Evolutionary conservation across 495 filamentous ascomycete species (phyloP), one percentile per base, ranked within the genome.

Genomic region (Cladorrhinum samala): DNA sequence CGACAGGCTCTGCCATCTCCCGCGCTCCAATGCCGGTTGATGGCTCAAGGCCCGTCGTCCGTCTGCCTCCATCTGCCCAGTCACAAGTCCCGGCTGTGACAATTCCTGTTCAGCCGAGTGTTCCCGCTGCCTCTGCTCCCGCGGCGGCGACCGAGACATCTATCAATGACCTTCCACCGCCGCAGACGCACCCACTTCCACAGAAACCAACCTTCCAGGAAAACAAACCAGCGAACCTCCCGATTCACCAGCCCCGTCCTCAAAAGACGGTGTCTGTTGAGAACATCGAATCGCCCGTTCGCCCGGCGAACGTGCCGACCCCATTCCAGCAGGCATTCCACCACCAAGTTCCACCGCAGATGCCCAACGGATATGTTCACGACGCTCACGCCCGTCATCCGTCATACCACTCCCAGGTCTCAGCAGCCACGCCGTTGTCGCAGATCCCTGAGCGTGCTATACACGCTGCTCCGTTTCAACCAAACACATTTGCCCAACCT

Each of bases 231-330:
- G 84, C 74, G 42, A 76, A 80, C 19, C 83, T 96, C 37, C 87
- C 90, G 5, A 95, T 97, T 87, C 88, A 97, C 62, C 93, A 99
- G 65, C 93, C 93, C 47, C 86, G 89, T 40, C 93, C 93, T 2
- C 91, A 97, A 68, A 96, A 96, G 74, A 74, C 91, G 2, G 86
- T 99, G 23, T 96, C 93, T 21, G 85, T 97, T 51, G 89, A 90
- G 25, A 91, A 89, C 63, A 96, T 99, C 56, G 93, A 97, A 66
- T 89, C 84, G 19, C 91, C 94, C 2, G 83, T 76, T n/a, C 64
- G 61, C 17, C 77, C 79, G 1, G 84, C 88, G 57, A 82, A 87
- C 47, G 80, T 82, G 21, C 70, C 72, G 18, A 65, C 72, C 43
- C 66, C 84, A 14, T 87, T 88, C 60, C 84, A 88, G 52, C 90